Conservation (phyloP, 2,329 filamentous ascomycete species). For the Fusarium sp. region DNA sequence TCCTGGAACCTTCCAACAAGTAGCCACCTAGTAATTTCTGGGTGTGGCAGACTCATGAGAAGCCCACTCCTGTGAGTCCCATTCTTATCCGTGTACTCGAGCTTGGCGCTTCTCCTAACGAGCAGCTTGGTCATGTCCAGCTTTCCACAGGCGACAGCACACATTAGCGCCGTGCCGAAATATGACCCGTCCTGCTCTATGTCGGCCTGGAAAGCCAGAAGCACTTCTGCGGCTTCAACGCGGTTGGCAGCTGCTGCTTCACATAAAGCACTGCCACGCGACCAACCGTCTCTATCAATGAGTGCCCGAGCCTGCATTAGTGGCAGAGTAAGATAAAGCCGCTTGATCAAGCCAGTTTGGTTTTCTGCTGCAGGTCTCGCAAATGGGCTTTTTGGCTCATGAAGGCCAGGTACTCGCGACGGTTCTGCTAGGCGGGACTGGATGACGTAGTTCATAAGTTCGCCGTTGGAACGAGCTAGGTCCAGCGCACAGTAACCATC, state of each 20-base stretch:
- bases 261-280: background rate
- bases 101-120: background rate
- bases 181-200: background rate
- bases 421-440: background rate
- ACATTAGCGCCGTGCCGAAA: background rate
- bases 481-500: background rate
- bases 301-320: rapidly evolving
- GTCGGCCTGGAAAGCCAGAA: background rate
- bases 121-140: background rate
- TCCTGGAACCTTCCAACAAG: slow-evolving; percentile 16
- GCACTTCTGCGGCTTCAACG: rapidly evolving
- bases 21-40: slow-evolving; percentile 7
- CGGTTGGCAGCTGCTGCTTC: background rate
- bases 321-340: background rate
- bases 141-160: background rate
- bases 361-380: background rate
- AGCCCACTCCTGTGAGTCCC: background rate
- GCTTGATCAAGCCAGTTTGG: background rate
- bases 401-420: background rate
- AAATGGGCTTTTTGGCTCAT: background rate
- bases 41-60: background rate
- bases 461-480: background rate
- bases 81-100: background rate
- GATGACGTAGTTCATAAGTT: background rate
- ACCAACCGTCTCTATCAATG: rapidly evolving